A percentile compares a stretch with the other conserved stretches of the same genome.
Evolutionary conservation across 2,329 filamentous ascomycete species (phyloP).

Genomic region (Talaromyces funiculosus): DNA sequence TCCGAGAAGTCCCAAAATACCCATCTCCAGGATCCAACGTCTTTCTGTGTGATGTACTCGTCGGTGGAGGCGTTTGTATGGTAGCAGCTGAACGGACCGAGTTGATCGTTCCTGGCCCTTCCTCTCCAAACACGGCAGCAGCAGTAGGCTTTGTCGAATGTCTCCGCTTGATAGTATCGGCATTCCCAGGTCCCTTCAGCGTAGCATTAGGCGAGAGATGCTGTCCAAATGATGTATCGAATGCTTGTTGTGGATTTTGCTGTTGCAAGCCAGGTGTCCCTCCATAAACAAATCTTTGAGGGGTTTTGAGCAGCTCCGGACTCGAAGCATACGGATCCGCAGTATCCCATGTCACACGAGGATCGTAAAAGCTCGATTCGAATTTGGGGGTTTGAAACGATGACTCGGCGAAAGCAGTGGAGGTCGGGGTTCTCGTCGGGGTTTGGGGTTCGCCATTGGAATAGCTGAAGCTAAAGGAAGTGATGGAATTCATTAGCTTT

Average conservation of each 20-base stretch:
- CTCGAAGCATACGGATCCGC: slow-evolving; percentile 44
- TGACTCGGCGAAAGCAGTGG: slow-evolving; percentile 30
- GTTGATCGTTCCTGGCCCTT: slow-evolving; percentile 29
- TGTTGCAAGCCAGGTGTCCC: slow-evolving; percentile 22
- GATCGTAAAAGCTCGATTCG: slow-evolving; percentile 44
- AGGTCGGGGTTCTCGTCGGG: slow-evolving; percentile 41
- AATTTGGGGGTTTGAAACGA: slow-evolving; percentile 43
- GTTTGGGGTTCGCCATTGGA: slow-evolving; percentile 44
- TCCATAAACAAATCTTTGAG: slow-evolving; percentile 34
- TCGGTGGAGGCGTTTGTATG: slow-evolving; percentile 59
- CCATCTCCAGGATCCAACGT: slow-evolving; percentile 27
- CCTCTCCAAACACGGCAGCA: slow-evolving; percentile 23
- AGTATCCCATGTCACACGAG: slow-evolving; percentile 43
- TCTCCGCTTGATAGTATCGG: slow-evolving; percentile 31
- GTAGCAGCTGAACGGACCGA: slow-evolving; percentile 40
- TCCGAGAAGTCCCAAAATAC: slow-evolving; percentile 13
- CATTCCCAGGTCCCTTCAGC: slow-evolving; percentile 22
- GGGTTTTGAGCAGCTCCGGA: slow-evolving; percentile 41
- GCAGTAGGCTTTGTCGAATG: slow-evolving; percentile 25
- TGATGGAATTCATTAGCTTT: slow-evolving; percentile 29
- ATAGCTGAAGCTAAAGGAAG: slow-evolving; percentile 42
- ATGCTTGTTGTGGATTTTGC: slow-evolving; percentile 7
- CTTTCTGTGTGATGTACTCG: slow-evolving; percentile 50
- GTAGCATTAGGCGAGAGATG: slow-evolving; percentile 14
- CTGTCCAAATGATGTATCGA: slow-evolving; percentile 11